Evolutionary conservation across 306 rosid species (phyloP).

Genomic region (Abrus precatorius): DNA sequence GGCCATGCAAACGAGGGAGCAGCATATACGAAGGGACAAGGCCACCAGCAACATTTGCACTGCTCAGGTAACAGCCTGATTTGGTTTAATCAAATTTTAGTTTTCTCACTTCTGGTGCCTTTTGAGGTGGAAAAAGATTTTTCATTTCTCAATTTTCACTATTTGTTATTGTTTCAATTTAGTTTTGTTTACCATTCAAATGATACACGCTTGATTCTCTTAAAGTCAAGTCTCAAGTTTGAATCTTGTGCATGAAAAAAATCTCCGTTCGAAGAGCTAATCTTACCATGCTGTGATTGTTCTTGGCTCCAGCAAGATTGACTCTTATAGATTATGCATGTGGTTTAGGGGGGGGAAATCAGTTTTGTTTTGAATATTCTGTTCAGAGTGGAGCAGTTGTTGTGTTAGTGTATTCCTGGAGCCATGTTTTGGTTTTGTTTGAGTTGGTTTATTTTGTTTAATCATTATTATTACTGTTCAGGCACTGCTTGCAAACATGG

Average conservation of each 20-base stretch:
- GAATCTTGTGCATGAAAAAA: too few species aligned
- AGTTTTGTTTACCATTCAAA: background rate
- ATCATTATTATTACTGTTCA: slow-evolving; percentile 48
- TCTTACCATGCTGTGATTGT: too few species aligned
- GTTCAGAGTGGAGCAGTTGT: background rate
- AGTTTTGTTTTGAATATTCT: background rate
- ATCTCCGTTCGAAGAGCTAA: too few species aligned
- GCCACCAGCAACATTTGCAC: slow-evolving; percentile 99
- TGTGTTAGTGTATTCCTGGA: background rate
- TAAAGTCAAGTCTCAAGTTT: too few species aligned
- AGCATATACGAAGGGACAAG: slow-evolving; percentile 97
- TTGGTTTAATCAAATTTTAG: background rate
- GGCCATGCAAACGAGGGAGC: slow-evolving; percentile 99
- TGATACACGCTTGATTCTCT: too few species aligned
- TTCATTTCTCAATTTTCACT: slow-evolving; percentile 4
- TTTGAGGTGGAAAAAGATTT: background rate
- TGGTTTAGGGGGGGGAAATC: too few species aligned
- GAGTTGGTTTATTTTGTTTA: slow-evolving; percentile 45
- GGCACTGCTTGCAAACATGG: slow-evolving; percentile 99
- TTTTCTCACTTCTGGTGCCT: background rate
- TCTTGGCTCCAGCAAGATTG: too few species aligned
- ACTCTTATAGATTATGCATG: too few species aligned
- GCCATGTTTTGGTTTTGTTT: slow-evolving; percentile 9
- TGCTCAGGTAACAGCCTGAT: slow-evolving; percentile 76
- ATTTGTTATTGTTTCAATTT: background rate